Evolutionary conservation across 1,284 basidiomycete genomes (phyloP).

Genomic region (Marasmius sp.): DNA sequence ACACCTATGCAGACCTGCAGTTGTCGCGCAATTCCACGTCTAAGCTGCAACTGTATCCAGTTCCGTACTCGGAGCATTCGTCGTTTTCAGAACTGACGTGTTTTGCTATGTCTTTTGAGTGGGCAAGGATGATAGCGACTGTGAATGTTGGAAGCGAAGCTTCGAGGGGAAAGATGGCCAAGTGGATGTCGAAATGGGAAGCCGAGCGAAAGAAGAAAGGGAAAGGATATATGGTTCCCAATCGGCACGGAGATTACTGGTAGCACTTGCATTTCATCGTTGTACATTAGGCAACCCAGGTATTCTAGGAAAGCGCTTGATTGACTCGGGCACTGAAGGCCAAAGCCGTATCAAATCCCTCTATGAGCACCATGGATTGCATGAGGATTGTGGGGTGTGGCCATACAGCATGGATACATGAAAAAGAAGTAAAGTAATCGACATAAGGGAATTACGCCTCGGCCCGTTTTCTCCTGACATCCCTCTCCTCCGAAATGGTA

Average conservation of each 20-base stretch:
- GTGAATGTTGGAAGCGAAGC: conserved; percentile 88
- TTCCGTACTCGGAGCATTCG: conserved; percentile 96
- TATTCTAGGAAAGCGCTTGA: background rate
- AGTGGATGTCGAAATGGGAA: conserved; percentile 88
- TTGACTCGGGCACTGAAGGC: too few species aligned
- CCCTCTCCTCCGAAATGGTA: conserved; percentile 85
- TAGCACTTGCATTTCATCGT: conserved; percentile 28
- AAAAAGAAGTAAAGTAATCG: background rate
- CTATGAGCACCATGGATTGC: background rate
- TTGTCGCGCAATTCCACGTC: conserved; percentile 73
- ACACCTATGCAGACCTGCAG: conserved; percentile 67
- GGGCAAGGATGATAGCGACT: conserved; percentile 89
- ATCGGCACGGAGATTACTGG: conserved; percentile 71
- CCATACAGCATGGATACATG: conserved; percentile 3
- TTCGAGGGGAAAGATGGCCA: conserved; percentile 81
- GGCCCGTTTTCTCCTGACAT: conserved; percentile 73
- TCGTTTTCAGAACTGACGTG: conserved; percentile 93
- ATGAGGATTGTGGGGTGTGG: background rate
- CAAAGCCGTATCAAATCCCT: too few species aligned
- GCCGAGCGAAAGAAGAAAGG: conserved; percentile 68
- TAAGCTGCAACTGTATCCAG: conserved; percentile 76
- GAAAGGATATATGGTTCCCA: conserved; percentile 54
- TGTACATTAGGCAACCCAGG: background rate
- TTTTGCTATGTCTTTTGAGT: conserved; percentile 85
- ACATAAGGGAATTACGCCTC: conserved; percentile 47